A percentile compares a stretch with the other conserved stretches of the same genome.
Evolutionary conservation across 1,284 basidiomycete genomes (phyloP).

Genomic region (Ganoderma meredithae): DNA sequence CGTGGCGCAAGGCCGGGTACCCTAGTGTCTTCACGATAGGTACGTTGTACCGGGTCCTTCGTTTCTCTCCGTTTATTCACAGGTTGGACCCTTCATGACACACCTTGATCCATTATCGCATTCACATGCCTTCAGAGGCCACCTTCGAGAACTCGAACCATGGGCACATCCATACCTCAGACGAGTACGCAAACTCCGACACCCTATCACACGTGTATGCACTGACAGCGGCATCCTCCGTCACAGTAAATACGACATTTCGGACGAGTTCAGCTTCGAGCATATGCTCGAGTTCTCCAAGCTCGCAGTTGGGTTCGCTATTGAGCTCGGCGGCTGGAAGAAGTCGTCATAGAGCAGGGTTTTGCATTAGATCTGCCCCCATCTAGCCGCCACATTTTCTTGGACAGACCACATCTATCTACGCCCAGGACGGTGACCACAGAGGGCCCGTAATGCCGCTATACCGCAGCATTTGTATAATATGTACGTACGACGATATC

Average conservation of each 20-base stretch:
- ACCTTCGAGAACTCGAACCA: constrained; percentile 75
- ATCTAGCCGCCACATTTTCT: constrained; percentile 6
- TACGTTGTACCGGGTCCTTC: constrained; percentile 45
- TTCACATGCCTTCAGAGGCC: constrained; percentile 58
- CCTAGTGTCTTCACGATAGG: constrained; percentile 85
- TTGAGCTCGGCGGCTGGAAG: constrained; percentile 75
- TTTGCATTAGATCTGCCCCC: constrained; percentile 13
- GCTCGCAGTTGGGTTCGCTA: constrained; percentile 84
- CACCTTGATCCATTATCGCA: constrained; percentile 23
- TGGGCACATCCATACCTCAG: constrained; percentile 81
- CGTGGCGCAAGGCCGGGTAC: constrained; percentile 88
- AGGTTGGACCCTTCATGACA: constrained; percentile 21
- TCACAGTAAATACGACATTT: constrained; percentile 80
- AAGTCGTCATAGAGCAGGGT: constrained; percentile 33
- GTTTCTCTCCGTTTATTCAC: constrained; percentile 28
- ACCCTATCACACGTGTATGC: constrained; percentile 17
- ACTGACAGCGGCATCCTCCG: constrained; percentile 31
- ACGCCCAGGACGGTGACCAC: constrained; percentile 10
- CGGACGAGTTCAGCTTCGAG: constrained; percentile 84
- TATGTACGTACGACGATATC: constrained; percentile 34
- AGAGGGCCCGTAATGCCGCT: constrained; percentile 28
- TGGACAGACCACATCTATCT: constrained; percentile 18
- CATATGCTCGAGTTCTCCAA: constrained; percentile 92
- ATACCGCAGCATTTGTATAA: constrained; percentile 31
- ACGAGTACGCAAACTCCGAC: constrained; percentile 65